These are phyloP conservation scores for Pleoardoris graminearum DNA, from an alignment of 2,329 filamentous ascomycete species.

Conservation along the genomic window DNA sequence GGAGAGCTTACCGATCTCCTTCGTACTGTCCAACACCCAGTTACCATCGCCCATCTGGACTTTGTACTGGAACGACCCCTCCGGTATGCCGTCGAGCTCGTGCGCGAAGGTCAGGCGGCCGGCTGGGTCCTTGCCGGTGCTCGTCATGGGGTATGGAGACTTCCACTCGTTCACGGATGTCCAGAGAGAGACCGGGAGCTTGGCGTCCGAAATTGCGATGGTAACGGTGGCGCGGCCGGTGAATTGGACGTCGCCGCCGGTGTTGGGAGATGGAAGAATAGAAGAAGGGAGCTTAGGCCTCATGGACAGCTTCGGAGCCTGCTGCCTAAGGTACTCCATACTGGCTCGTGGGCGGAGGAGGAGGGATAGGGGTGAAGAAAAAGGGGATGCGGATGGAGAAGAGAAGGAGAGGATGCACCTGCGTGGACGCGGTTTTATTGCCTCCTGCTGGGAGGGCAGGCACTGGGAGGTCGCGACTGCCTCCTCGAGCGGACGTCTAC, in stretches of 20 bases:
- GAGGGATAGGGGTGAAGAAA: background rate
- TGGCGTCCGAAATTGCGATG: constrained; percentile 62
- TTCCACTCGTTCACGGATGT: constrained; percentile 73
- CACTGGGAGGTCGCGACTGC: constrained; percentile 4
- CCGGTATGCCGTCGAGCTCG: constrained; percentile 58
- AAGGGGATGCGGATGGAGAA: constrained; percentile 3
- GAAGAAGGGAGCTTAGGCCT: background rate
- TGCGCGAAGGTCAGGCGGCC: constrained; percentile 64
- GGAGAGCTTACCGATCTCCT: constrained; percentile 59
- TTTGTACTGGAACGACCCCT: constrained; percentile 72
- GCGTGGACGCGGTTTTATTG: constrained; percentile 1
- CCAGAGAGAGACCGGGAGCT: constrained; percentile 71
- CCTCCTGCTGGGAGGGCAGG: background rate
- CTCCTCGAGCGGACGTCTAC: background rate
- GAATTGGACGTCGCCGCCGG: constrained; percentile 21
- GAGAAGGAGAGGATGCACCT: background rate
- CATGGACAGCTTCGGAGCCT: background rate
- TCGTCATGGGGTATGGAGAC: constrained; percentile 62
- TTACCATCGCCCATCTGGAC: constrained; percentile 66
- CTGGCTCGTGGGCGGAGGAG: background rate
- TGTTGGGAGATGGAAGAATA: constrained; percentile 4
- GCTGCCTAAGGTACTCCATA: background rate
- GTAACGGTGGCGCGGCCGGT: constrained; percentile 57
- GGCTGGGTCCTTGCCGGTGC: constrained; percentile 49
- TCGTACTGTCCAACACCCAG: constrained; percentile 67